Base-by-base conservation (phyloP, 257 asterid species). In the Coffea canephora region DNA sequence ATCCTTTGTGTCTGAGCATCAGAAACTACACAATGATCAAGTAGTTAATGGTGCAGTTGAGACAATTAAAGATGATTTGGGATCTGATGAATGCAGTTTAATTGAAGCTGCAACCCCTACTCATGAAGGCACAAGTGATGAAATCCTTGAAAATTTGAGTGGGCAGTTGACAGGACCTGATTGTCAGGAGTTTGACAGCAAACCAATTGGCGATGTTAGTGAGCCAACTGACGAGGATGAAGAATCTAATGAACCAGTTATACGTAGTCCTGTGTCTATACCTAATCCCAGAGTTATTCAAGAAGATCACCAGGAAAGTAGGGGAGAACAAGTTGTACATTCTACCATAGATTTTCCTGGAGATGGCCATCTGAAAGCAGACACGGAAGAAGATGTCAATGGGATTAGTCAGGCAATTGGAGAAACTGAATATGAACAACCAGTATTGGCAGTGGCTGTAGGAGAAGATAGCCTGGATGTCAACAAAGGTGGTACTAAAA, bases 1-100 rank as follows among this genome's bases (percentile, higher is more conserved):
- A 43, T 66, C 77, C 52, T 64, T 52, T 83, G 91, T 77, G 82
- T 74, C 86, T 72, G 80, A 73, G 77, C 48, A 76, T 39, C 80
- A 80, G 69, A 67, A 70, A 34, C 45, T 64, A 83, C 82, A 83
- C 14, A 49, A 61, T 77, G 86, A 78, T 73, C 80, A 80, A 41
- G 65, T 75, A 16, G 72, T 71, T 71, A 73, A 79, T 67, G 83
- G 54, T 69, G 34, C 21, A 6, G 9, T 31, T 68, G 69, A 45
- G 65, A 23, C n/a, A 10, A 50, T 27, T 43, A 36, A 82, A 69
- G 49, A 5, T 45, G 67, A 5, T 16, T 64, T 48, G 23, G 72
- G 71, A 70, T 36, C 19, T 78, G 87, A 78, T 49, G 66, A 43
- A 14, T 25, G 71, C 31, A 11, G 45, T 49, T n/a, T 27, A 54